These are phyloP conservation scores for Pisolithus orientalis DNA, from an alignment of 768 basidiomycete species.

Conservation along the genomic window DNA sequence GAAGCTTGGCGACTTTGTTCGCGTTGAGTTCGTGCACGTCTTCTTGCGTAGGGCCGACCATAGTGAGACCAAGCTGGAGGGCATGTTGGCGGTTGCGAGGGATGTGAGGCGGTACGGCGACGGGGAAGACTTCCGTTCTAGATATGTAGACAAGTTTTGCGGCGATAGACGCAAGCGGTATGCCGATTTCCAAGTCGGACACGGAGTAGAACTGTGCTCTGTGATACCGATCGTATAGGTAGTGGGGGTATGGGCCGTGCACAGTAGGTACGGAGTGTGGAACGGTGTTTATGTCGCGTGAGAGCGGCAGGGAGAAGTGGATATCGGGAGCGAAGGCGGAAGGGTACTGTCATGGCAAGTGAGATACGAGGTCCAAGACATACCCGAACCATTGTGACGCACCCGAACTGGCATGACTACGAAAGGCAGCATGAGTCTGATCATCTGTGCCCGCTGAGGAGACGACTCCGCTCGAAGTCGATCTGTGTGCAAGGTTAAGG, in stretches of 20 bases:
- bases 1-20: slow-evolving; percentile 30
- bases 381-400: background rate
- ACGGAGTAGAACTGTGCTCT: slow-evolving; percentile 24
- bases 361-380: background rate
- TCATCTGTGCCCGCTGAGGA: slow-evolving; percentile 22
- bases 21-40: slow-evolving; percentile 57
- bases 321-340: slow-evolving; percentile 54
- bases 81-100: slow-evolving; percentile 28
- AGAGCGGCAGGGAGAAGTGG: slow-evolving; percentile 51
- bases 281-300: slow-evolving; percentile 7
- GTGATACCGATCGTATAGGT: slow-evolving; percentile 31
- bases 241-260: slow-evolving; percentile 45
- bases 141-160: slow-evolving; percentile 62
- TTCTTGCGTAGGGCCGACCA: slow-evolving; percentile 43
- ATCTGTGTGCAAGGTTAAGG: slow-evolving; percentile 13
- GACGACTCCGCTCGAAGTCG: slow-evolving; percentile 21
- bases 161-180: slow-evolving; percentile 47
- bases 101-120: slow-evolving; percentile 36
- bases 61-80: slow-evolving; percentile 15
- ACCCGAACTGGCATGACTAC: slow-evolving; percentile 48
- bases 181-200: slow-evolving; percentile 18
- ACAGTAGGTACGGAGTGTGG: slow-evolving; percentile 28
- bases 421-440: slow-evolving; percentile 35
- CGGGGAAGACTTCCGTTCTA: slow-evolving; percentile 42
- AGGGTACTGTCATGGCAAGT: slow-evolving; percentile 37